A percentile compares a stretch with the other conserved stretches of the same genome.
phyloP scores from a whole-genome alignment of 176 grass and related monocot genomes.

The Elymus sibiricus region DNA sequence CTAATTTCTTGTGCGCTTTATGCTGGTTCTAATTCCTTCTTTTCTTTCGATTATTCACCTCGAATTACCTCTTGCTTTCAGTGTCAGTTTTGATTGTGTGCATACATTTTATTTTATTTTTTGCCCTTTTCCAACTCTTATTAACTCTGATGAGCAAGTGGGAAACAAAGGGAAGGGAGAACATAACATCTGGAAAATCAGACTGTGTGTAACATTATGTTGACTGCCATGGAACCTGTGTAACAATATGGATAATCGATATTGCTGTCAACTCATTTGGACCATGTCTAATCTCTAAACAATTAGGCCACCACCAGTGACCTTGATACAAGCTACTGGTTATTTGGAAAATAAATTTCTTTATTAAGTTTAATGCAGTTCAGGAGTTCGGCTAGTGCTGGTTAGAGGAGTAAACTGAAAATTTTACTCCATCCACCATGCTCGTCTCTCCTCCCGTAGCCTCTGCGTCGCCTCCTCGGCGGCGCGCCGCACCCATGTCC shows the following conservation, averaged over 20 bases:
- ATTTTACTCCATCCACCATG: too few species aligned
- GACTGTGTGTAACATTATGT: neutral
- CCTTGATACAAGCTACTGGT: neutral
- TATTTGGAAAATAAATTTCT: neutral
- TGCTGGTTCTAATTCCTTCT: neutral
- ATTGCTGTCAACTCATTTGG: neutral
- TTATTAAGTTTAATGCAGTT: too few species aligned
- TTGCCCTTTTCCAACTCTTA: neutral
- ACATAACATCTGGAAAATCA: slow-evolving; percentile 2
- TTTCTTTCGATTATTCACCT: neutral
- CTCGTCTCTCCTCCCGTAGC: too few species aligned
- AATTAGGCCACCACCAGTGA: neutral
- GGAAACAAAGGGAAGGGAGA: neutral
- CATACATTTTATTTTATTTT: slow-evolving; percentile 17
- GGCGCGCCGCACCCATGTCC: too few species aligned
- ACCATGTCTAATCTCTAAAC: neutral
- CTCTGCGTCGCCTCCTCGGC: too few species aligned
- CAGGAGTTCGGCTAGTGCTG: too few species aligned
- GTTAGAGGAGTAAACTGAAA: too few species aligned
- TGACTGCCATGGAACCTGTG: slow-evolving; percentile 13
- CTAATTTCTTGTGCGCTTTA: neutral
- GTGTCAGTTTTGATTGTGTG: neutral
- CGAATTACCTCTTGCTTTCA: neutral
- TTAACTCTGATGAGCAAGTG: neutral
- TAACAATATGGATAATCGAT: neutral